These are phyloP conservation scores for Smallanthus sonchifolius DNA, from an alignment of 129 eudicot genomes.

Conservation along the genomic window DNA sequence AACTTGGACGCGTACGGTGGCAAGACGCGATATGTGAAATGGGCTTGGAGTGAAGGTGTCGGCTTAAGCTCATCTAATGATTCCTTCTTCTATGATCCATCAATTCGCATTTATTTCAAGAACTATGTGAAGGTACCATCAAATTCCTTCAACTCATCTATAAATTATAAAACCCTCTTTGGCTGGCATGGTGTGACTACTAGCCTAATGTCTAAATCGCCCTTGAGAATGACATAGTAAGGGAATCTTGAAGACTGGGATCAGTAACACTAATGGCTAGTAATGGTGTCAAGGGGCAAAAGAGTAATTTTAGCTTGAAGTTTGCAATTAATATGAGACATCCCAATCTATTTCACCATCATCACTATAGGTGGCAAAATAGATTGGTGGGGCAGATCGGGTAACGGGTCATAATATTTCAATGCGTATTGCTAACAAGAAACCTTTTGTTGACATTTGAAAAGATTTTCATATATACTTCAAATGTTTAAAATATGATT, in stretches of 20 bases:
- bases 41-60: slow-evolving; percentile 97
- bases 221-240: neutral
- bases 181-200: neutral
- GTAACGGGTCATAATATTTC: neutral
- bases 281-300: neutral
- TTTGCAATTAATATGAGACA: neutral
- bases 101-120: slow-evolving; percentile 83
- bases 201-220: neutral
- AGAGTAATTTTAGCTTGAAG: neutral
- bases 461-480: neutral
- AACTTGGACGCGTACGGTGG: slow-evolving; percentile 95
- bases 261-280: neutral
- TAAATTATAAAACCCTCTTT: neutral
- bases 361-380: neutral
- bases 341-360: neutral
- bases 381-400: neutral
- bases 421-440: neutral
- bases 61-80: slow-evolving; percentile 83
- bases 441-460: neutral
- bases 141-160: neutral
- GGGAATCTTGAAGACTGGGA: neutral
- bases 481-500: neutral
- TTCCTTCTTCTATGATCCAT: slow-evolving; percentile 86
- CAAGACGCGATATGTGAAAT: slow-evolving; percentile 84
- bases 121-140: slow-evolving; percentile 73